phyloP scores from a whole-genome alignment of 176 grass and related monocot genomes.

The Typha latifolia region DNA sequence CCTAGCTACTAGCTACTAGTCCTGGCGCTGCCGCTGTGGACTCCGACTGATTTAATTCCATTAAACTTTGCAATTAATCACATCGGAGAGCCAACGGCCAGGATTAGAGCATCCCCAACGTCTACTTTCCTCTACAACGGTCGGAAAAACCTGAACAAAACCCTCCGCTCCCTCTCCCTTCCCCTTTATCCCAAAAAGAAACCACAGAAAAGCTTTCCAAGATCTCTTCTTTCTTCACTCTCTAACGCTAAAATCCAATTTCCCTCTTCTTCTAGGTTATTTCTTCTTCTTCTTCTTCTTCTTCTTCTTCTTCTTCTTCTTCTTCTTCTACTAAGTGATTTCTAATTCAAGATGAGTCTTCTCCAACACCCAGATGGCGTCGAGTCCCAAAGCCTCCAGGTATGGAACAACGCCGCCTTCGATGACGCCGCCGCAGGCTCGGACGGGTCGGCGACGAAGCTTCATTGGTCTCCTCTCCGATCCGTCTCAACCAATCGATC shows the following conservation, averaged over 20 bases:
- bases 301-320: not conserved
- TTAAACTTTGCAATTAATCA: not conserved
- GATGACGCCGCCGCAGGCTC: slow-evolving; percentile 11
- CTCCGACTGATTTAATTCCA: too few species aligned
- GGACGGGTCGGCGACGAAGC: not conserved
- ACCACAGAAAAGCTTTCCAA: slow-evolving; percentile 1
- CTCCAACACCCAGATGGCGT: slow-evolving; percentile 2
- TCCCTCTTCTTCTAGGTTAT: not conserved
- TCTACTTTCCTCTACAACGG: slow-evolving; percentile 38
- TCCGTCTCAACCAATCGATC: slow-evolving; percentile 13
- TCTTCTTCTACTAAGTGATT: not conserved
- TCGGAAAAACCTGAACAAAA: slow-evolving; percentile 25
- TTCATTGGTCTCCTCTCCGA: slow-evolving; percentile 16
- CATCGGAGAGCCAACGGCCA: slow-evolving; percentile 23
- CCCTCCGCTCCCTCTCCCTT: slow-evolving; percentile 1
- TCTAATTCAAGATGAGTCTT: slow-evolving; percentile 25
- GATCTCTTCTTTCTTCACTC: not conserved
- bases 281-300: not conserved
- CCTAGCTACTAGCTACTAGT: too few species aligned
- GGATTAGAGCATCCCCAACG: slow-evolving; percentile 20
- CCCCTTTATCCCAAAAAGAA: not conserved
- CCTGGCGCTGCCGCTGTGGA: too few species aligned
- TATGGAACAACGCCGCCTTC: slow-evolving; percentile 40
- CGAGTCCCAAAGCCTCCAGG: slow-evolving; percentile 15
- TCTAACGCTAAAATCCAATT: not conserved